phyloP scores from a whole-genome alignment of 108 stramenopile species.

The Conticribra weissflogii region DNA sequence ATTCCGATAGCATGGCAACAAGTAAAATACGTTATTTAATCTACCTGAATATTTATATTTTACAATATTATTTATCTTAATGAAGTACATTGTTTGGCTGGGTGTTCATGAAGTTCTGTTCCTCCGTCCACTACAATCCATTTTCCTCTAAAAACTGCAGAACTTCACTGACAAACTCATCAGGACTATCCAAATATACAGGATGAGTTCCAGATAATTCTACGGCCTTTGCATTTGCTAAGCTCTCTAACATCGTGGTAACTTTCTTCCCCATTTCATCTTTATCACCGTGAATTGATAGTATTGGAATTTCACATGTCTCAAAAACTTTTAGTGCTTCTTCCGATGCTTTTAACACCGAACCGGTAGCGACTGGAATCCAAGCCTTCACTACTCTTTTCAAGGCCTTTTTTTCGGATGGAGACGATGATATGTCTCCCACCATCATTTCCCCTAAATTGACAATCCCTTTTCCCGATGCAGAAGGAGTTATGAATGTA shows the following conservation, averaged over 20 bases:
- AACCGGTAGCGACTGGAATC: conserved; percentile 74
- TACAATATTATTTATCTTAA: neutral
- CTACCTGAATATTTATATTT: too few relatives aligned
- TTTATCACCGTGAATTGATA: conserved; percentile 70
- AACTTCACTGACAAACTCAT: conserved; percentile 59
- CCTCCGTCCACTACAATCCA: conserved; percentile 17
- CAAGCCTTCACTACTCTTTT: conserved; percentile 46
- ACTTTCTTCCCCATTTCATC: conserved; percentile 56
- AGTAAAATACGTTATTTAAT: too few relatives aligned
- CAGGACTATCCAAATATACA: conserved; percentile 74
- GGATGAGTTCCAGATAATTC: conserved; percentile 78
- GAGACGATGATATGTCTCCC: too few relatives aligned
- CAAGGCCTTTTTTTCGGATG: conserved; percentile 26
- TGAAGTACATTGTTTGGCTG: too few relatives aligned
- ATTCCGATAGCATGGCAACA: too few relatives aligned
- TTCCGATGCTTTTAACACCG: conserved; percentile 39
- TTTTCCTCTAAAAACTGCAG: conserved; percentile 51
- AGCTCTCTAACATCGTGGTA: conserved; percentile 45
- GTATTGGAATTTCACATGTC: conserved; percentile 26
- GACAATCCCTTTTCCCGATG: conserved; percentile 69
- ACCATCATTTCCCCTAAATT: conserved; percentile 35
- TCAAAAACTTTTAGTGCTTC: conserved; percentile 6
- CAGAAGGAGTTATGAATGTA: conserved; percentile 74
- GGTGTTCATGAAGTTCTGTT: too few relatives aligned
- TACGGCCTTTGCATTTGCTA: conserved; percentile 44